Evolutionary conservation across 2,329 filamentous ascomycete species (phyloP).

Genomic region (Penicillium sp.): DNA sequence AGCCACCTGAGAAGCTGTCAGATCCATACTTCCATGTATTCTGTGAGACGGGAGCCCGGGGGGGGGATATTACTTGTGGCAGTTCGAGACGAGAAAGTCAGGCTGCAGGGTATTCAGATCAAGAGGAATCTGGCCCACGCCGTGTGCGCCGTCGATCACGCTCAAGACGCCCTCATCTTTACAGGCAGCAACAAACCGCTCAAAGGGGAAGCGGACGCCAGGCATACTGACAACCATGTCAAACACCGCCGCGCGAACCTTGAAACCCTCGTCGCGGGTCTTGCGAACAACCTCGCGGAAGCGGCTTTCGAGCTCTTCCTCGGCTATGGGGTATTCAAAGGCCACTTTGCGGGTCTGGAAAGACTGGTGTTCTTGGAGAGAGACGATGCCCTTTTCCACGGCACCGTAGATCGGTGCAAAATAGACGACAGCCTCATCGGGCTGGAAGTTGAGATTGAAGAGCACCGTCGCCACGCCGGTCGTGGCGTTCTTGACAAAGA

Average conservation of each 20-base stretch:
- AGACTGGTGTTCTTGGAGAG: slow-evolving; percentile 64
- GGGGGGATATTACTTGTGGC: slow-evolving; percentile 67
- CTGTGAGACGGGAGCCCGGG: neutral
- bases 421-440: slow-evolving; percentile 70
- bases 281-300: slow-evolving; percentile 60
- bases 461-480: slow-evolving; percentile 68
- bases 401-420: slow-evolving; percentile 77
- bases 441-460: slow-evolving; percentile 66
- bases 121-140: slow-evolving; percentile 72
- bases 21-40: too few species aligned
- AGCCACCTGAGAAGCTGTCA: slow-evolving; percentile 66
- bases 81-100: slow-evolving; percentile 85
- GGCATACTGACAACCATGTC: slow-evolving; percentile 79
- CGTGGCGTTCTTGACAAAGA: slow-evolving; percentile 80
- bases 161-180: slow-evolving; percentile 66
- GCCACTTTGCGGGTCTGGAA: slow-evolving; percentile 54
- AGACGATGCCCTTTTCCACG: slow-evolving; percentile 71
- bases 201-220: slow-evolving; percentile 75
- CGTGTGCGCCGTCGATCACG: slow-evolving; percentile 80
- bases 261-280: slow-evolving; percentile 57
- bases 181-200: slow-evolving; percentile 63
- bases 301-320: slow-evolving; percentile 60
- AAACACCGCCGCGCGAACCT: slow-evolving; percentile 67
- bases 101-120: slow-evolving; percentile 66
- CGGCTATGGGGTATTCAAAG: slow-evolving; percentile 66